Evolutionary conservation across 495 filamentous ascomycete species (phyloP).

Genomic region (Neurospora sp.): DNA sequence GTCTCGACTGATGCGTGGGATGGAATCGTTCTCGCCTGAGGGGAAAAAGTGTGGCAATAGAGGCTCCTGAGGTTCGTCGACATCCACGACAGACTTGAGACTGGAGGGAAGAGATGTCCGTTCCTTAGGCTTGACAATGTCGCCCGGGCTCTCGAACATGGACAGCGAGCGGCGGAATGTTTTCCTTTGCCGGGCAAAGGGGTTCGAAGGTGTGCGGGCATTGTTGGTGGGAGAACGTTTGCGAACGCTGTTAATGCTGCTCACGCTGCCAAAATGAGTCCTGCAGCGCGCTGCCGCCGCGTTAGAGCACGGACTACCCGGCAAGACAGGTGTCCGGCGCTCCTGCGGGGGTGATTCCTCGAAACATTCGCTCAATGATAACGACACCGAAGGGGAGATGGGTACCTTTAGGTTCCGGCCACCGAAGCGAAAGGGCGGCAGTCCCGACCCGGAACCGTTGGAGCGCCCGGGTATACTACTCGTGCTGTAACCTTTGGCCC

Average conservation of each 20-base stretch:
- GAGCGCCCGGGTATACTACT: conserved; percentile 36
- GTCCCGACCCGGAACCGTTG: conserved; percentile 45
- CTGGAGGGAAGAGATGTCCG: conserved; percentile 37
- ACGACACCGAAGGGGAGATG: conserved; percentile 36
- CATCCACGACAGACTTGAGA: conserved; percentile 66
- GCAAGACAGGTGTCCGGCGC: conserved; percentile 33
- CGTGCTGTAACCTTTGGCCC: conserved; percentile 48
- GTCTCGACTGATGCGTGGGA: conserved; percentile 74
- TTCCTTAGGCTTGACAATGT: conserved; percentile 64
- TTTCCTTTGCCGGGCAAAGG: conserved; percentile 68
- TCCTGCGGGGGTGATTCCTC: conserved; percentile 68
- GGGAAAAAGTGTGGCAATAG: conserved; percentile 77
- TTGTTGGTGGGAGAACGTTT: conserved; percentile 66
- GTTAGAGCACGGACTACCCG: conserved; percentile 36
- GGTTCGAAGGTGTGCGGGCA: conserved; percentile 60
- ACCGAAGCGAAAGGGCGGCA: conserved; percentile 69
- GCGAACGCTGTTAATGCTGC: conserved; percentile 36
- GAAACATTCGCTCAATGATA: conserved; percentile 72
- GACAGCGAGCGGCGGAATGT: conserved; percentile 84
- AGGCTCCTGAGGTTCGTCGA: conserved; percentile 54
- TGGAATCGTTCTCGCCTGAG: conserved; percentile 67
- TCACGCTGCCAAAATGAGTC: conserved; percentile 43
- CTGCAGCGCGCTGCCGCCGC: conserved; percentile 49
- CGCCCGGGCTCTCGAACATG: conserved; percentile 91
- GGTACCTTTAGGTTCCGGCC: conserved; percentile 35